Conservation (phyloP, 306 rosid species). For the Cicer bijugum region DNA sequence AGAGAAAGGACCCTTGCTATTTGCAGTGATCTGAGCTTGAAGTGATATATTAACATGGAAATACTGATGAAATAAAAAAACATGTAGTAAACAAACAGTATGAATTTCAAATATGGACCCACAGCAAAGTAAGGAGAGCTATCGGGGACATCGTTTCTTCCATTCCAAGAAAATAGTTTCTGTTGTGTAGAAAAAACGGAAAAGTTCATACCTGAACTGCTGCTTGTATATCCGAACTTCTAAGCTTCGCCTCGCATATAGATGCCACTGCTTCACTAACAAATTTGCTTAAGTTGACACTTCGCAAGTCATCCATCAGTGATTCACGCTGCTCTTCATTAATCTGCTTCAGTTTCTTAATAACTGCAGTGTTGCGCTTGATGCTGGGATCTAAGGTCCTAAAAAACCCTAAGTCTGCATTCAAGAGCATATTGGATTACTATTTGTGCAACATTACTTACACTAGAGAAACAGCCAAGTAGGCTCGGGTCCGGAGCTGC, state of each 20-base stretch:
- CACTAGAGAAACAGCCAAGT: slow-evolving; percentile 17
- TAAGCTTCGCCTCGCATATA: slow-evolving; percentile 92
- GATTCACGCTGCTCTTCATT: slow-evolving; percentile 96
- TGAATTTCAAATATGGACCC: slow-evolving; percentile 28
- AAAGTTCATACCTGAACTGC: slow-evolving; percentile 79
- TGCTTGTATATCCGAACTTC: slow-evolving; percentile 91
- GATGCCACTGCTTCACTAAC: slow-evolving; percentile 97
- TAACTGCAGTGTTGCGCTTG: slow-evolving; percentile 94
- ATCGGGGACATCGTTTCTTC: neutral
- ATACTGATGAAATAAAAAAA: slow-evolving; percentile 17
- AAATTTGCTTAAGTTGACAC: slow-evolving; percentile 96
- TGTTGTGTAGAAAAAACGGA: slow-evolving; percentile 25
- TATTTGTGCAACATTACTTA: slow-evolving; percentile 2
- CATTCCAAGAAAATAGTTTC: slow-evolving; percentile 15
- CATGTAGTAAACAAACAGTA: slow-evolving; percentile 12
- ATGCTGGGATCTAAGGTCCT: slow-evolving; percentile 96
- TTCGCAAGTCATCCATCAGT: slow-evolving; percentile 80
- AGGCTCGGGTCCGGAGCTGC: too few species aligned
- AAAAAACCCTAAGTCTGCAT: slow-evolving; percentile 79
- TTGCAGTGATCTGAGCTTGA: slow-evolving; percentile 21
- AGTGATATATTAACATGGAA: neutral
- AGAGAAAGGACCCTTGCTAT: slow-evolving; percentile 25
- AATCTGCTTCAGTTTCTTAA: slow-evolving; percentile 93
- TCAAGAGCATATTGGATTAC: slow-evolving; percentile 35
- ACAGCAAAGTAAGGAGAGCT: slow-evolving; percentile 8